Base-by-base conservation (phyloP, 345 rosid genomes). In the Ceriops tagal region DNA sequence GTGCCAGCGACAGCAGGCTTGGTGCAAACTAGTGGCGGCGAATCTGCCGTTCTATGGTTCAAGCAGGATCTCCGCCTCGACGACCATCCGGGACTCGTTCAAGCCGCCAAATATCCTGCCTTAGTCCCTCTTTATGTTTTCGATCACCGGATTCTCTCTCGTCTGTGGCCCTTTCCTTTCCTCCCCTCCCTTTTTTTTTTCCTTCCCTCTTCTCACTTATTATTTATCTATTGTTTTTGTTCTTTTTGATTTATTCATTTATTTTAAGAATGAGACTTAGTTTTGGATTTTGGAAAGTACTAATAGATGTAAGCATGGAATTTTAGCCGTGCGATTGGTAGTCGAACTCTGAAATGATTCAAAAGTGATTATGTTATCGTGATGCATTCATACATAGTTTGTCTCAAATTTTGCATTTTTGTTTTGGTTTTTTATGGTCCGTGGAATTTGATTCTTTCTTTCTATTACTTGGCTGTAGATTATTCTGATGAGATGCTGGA, bases 21-120 rank as follows among this genome's bases (percentile, higher is more conserved):
- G 76, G 39, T 35, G 43, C 61, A 30, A 16, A 32, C 71, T 46
- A 21, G 58, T 27, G 11, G 24, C 51, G 20, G 75, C 32, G 18
- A n/a, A 71, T 86, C 84, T 35, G 93, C 91, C 59, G 76, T 90
- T 75, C 73, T 90, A 69, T 93, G 98, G 98, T 90, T 86, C 80
- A 93, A 93, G 80, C 97, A 93, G 66, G 98, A 93, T 62, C 91
- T 90, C 52, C 97, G 96, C 73, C 67, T 89, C 68, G 89, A 90
- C 60, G 97, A 93, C 71, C 97, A 93, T 70, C 92, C 87, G 61
- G 98, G 90, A 15, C 84, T 93, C 71, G 73, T 83, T 68, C 76
- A 87, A 34, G 84, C 92, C 9, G 79, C 88, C 24, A 60, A 83
- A 16, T 65, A 66, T 28, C 68, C 64, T 21, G 51, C 80, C 16